Percentiles rank a stretch among this genome's conserved stretches.
phyloP scores from a whole-genome alignment of 371 early-diverging fungal genomes.

The Actinomucor elegans region DNA sequence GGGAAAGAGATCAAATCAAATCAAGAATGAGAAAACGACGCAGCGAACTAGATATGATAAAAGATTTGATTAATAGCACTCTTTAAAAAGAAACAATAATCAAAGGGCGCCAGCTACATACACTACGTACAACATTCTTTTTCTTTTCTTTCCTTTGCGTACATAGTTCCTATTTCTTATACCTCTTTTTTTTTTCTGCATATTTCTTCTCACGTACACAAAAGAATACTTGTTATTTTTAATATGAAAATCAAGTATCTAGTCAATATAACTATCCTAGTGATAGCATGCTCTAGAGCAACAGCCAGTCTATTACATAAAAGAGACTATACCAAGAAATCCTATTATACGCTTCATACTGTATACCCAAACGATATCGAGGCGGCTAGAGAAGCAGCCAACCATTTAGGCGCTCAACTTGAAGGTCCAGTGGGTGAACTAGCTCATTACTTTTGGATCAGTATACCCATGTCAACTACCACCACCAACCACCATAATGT shows the following conservation, averaged over 20 bases:
- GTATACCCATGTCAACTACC: constrained; percentile 24
- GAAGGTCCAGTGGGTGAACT: constrained; percentile 73
- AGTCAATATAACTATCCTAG: background rate
- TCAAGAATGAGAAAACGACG: constrained; percentile 20
- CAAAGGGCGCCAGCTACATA: background rate
- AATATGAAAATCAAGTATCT: background rate
- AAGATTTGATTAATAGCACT: background rate
- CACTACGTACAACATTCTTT: background rate
- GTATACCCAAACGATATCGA: constrained; percentile 21
- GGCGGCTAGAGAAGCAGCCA: constrained; percentile 31
- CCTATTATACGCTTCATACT: constrained; percentile 54
- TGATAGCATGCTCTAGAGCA: background rate
- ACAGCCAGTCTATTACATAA: no score
- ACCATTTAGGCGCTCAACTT: constrained; percentile 44
- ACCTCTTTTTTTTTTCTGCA: background rate
- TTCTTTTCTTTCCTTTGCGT: background rate
- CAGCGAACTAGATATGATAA: constrained; percentile 2
- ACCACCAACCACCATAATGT: background rate
- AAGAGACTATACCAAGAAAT: constrained; percentile 32
- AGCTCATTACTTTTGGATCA: constrained; percentile 60
- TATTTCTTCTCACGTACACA: background rate
- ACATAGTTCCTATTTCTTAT: no score
- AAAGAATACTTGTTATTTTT: no score
- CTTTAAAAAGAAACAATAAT: background rate
- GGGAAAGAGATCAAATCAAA: constrained; percentile 15